Conservation (phyloP, 768 basidiomycete genomes). For the Leccinum subgranulosum region DNA sequence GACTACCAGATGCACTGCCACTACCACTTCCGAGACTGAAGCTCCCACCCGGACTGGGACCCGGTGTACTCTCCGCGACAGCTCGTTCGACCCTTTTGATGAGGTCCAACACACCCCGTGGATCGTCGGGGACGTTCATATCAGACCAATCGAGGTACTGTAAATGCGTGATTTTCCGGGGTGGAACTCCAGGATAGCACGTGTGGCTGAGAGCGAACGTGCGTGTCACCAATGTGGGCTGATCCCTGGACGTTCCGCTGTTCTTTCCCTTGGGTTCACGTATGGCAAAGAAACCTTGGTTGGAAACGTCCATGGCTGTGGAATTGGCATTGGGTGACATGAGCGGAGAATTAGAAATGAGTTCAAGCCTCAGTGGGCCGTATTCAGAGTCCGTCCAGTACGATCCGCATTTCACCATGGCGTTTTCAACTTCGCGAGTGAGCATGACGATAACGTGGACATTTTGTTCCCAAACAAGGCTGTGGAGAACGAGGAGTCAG, state of each 20-base stretch:
- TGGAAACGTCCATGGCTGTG: constrained; percentile 34
- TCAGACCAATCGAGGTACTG: constrained; percentile 97
- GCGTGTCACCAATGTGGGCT: constrained; percentile 45
- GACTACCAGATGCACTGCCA: constrained; percentile 15
- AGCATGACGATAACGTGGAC: constrained; percentile 97
- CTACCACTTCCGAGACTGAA: constrained; percentile 19
- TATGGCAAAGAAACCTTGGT: constrained; percentile 37
- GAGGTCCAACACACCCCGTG: constrained; percentile 69
- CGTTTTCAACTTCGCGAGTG: constrained; percentile 86
- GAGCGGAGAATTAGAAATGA: constrained; percentile 44
- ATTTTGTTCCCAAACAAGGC: constrained; percentile 91
- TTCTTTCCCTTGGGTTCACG: constrained; percentile 19
- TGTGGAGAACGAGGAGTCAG: constrained; percentile 27
- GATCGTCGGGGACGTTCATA: constrained; percentile 89
- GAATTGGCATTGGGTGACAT: constrained; percentile 14
- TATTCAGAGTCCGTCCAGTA: constrained; percentile 79
- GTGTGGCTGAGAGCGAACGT: constrained; percentile 67
- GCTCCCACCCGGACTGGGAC: constrained; percentile 28
- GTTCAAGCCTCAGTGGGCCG: constrained; percentile 66
- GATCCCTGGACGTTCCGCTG: constrained; percentile 9
- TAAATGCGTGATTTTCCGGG: constrained; percentile 76
- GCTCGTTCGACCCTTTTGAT: constrained; percentile 61
- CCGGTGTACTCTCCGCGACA: constrained; percentile 27
- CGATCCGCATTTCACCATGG: constrained; percentile 84
- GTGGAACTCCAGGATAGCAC: constrained; percentile 53